Evolutionary conservation across 2,329 filamentous ascomycete species (phyloP).

Genomic region (Rhynchosporium graminicola): DNA sequence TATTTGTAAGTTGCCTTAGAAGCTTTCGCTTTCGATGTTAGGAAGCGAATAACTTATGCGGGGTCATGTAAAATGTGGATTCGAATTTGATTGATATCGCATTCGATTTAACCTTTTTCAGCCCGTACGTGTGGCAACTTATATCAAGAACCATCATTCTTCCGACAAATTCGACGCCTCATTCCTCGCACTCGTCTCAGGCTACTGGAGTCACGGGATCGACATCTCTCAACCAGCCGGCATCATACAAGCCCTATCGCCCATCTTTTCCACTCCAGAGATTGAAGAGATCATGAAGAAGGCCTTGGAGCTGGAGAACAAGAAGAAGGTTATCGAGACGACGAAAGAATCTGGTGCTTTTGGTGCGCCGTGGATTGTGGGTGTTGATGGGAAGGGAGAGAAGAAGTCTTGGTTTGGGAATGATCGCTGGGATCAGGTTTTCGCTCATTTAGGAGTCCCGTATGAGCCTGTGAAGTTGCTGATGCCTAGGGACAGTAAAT

Average conservation of each 20-base stretch:
- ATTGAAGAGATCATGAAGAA: conserved; percentile 26
- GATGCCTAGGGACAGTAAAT: conserved; percentile 7
- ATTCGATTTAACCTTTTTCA: conserved; percentile 4
- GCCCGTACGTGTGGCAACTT: conserved; percentile 28
- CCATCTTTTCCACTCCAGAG: conserved; percentile 22
- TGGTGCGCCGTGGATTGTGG: conserved; percentile 31
- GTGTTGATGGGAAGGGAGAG: conserved; percentile 21
- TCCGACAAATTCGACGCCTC: conserved; percentile 24
- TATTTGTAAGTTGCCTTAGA: conserved; percentile 23
- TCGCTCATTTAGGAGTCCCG: conserved; percentile 27
- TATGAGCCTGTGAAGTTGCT: conserved; percentile 23
- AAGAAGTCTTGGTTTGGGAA: conserved; percentile 31
- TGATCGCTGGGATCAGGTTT: conserved; percentile 32
- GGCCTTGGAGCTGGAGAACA: conserved; percentile 28
- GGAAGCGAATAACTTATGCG: neutral
- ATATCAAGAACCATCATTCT: conserved; percentile 24
- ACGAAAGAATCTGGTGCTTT: conserved; percentile 27
- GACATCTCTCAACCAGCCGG: conserved; percentile 26
- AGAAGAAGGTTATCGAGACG: conserved; percentile 26
- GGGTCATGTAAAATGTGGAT: neutral
- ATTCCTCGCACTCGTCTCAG: conserved; percentile 24
- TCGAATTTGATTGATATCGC: too few species aligned
- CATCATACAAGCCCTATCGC: conserved; percentile 21
- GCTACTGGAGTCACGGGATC: conserved; percentile 29
- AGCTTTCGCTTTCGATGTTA: too few species aligned